phyloP scores from a whole-genome alignment of 306 rosid genomes.

The Begonia masoniana region DNA sequence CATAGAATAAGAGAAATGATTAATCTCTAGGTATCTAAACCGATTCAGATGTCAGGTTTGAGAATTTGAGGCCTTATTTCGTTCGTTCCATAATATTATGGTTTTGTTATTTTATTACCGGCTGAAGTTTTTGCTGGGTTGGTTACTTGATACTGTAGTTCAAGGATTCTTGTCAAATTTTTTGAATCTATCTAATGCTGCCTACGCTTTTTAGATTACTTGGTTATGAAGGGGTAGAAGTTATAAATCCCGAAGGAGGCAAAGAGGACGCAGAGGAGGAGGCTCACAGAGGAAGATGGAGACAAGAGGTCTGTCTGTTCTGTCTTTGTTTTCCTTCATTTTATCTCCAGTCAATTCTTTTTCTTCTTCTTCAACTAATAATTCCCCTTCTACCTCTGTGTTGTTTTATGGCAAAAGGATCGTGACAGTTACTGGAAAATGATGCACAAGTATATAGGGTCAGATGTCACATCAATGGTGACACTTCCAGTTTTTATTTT shows the following conservation, averaged over 20 bases:
- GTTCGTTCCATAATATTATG: too few relatives aligned
- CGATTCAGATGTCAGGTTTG: too few relatives aligned
- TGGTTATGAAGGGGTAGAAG: slow-evolving; percentile 78
- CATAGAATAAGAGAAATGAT: too few relatives aligned
- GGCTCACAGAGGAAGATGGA: slow-evolving; percentile 83
- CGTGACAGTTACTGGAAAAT: slow-evolving; percentile 93
- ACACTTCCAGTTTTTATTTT: slow-evolving; percentile 78
- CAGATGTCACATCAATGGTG: slow-evolving; percentile 81
- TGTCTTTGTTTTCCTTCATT: neutral
- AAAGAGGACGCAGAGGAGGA: slow-evolving; percentile 73
- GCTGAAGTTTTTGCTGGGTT: too few relatives aligned
- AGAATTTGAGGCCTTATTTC: too few relatives aligned
- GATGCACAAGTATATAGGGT: slow-evolving; percentile 85
- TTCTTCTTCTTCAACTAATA: neutral
- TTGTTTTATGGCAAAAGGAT: slow-evolving; percentile 27
- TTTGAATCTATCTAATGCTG: too few relatives aligned
- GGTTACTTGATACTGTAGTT: neutral
- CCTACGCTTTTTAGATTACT: slow-evolving; percentile 24
- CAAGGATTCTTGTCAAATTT: too few relatives aligned
- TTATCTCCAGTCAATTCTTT: neutral
- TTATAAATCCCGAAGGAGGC: slow-evolving; percentile 81
- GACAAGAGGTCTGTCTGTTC: slow-evolving; percentile 41
- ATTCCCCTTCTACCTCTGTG: neutral
- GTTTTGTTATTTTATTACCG: too few relatives aligned
- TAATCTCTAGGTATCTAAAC: too few relatives aligned